These are phyloP conservation scores for Plasmodium reichenowi DNA, from an alignment of 169 alveolate species.

Conservation along the genomic window DNA sequence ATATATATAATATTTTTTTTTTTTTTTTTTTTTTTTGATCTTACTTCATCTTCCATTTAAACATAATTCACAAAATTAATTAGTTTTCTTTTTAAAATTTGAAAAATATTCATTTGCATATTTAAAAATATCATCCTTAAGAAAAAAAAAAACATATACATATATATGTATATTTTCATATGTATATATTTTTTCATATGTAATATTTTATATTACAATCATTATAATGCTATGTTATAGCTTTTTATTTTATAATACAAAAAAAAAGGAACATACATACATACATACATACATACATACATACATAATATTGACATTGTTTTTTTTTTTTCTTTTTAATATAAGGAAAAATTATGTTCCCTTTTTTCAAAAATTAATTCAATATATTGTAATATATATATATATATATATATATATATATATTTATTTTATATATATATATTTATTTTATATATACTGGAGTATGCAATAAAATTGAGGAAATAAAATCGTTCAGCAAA, in stretches of 20 bases:
- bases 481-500: conserved; percentile 60
- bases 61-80: conserved; percentile 6
- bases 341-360: too few species aligned
- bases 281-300: too few species aligned
- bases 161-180: background rate
- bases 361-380: too few species aligned
- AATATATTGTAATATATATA: too few species aligned
- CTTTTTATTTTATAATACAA: too few species aligned
- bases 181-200: too few species aligned
- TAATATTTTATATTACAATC: too few species aligned
- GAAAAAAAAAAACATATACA: conserved; percentile 3
- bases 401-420: background rate
- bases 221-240: too few species aligned
- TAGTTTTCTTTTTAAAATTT: conserved; percentile 55
- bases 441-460: conserved; percentile 31
- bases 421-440: too few species aligned
- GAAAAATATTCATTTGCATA: conserved; percentile 78
- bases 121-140: conserved; percentile 73
- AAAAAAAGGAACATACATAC: too few species aligned
- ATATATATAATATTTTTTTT: background rate
- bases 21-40: conserved; percentile 25
- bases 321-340: too few species aligned
- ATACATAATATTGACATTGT: too few species aligned
- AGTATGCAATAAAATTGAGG: conserved; percentile 68
- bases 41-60: background rate